Percentiles rank a stretch among this genome's conserved stretches.
Evolutionary conservation across 2,329 filamentous ascomycete genomes (phyloP).

Genomic region (Pseudogymnoascus sp.): DNA sequence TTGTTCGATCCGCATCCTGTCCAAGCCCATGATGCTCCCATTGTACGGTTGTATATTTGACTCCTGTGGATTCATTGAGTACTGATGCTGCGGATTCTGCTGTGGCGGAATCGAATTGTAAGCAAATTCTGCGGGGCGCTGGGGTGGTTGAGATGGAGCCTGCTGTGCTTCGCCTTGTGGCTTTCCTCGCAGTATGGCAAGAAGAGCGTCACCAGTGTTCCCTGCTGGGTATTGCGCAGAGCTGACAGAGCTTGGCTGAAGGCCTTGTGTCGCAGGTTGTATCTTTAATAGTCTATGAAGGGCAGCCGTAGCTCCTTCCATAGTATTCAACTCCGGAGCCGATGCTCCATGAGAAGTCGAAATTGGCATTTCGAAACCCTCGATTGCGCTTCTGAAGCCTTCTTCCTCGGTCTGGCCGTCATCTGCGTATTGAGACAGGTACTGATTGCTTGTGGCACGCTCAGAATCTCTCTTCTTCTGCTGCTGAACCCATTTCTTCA

Average conservation of each 20-base stretch:
- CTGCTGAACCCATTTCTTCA: slow-evolving; percentile 86
- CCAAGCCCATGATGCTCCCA: background rate
- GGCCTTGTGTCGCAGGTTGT: slow-evolving; percentile 43
- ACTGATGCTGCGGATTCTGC: background rate
- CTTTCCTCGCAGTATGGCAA: slow-evolving; percentile 42
- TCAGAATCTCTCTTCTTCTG: slow-evolving; percentile 66
- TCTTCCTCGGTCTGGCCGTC: slow-evolving; percentile 58
- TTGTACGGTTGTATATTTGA: background rate
- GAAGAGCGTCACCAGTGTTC: slow-evolving; percentile 39
- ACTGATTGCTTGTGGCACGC: slow-evolving; percentile 34
- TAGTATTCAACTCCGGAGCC: slow-evolving; percentile 30
- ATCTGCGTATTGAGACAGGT: slow-evolving; percentile 40
- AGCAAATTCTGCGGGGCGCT: background rate
- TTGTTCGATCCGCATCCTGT: background rate
- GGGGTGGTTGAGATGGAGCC: background rate
- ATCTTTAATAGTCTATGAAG: slow-evolving; percentile 48
- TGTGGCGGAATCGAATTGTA: background rate
- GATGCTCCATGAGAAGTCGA: slow-evolving; percentile 4
- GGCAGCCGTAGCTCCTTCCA: slow-evolving; percentile 41
- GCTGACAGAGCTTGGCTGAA: slow-evolving; percentile 30
- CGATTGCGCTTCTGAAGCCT: slow-evolving; percentile 5
- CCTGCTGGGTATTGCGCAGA: slow-evolving; percentile 15
- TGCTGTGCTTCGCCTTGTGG: slow-evolving; percentile 15
- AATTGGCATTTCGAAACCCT: slow-evolving; percentile 3
- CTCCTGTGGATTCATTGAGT: background rate